Evolutionary conservation across 2,329 filamentous ascomycete genomes (phyloP), one percentile per base, ranked within the genome.

Genomic region (Pleomassaria siparia): DNA sequence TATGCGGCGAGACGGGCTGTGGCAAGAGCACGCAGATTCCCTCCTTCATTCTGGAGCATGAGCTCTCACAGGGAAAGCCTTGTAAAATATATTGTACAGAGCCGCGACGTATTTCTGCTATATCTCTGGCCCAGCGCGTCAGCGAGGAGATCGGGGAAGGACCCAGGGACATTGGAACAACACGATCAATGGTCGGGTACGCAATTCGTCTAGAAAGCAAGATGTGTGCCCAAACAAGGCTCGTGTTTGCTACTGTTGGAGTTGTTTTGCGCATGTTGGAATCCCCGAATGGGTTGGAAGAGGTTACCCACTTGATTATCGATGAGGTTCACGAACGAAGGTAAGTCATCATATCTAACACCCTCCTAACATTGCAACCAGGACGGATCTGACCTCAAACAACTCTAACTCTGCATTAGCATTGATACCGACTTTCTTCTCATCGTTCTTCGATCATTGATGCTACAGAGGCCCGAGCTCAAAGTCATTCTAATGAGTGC

Each of bases 261-360:
- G 95, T 99, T 48, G 90, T 99, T n/a, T 89, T 99, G 78, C 85
- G 94, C 22, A 97, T 99, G 92, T 79, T 99, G 12, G 94, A 99
- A 70, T 86, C 87, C 8, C 88, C 89, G 0, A 88, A 90, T 54
- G 88, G 95, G 46, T 81, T 99, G 35, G 82, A 84, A 47, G 92
- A 96, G 54, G 86, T 99, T 43, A 96, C 92, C 0, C 94, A 97
- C 73, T 75, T 99, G 50, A 85, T 99, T 37, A 84, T 99, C n/a
- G 94, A 99, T 64, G 94, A 99, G 72, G 92, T 97, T 2, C 94
- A 99, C 65, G 94, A 99, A 70, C 85, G 92, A 52, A 89, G 62
- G 67, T 67, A 61, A 43, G 54, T 41, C 3, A 2, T 33, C 3
- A 3, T 9, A 13, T 12, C 29, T 5, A n/a, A n/a, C 29, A 9